Base-by-base conservation (phyloP, 2,329 filamentous ascomycete species). In the Fusarium sp. region DNA sequence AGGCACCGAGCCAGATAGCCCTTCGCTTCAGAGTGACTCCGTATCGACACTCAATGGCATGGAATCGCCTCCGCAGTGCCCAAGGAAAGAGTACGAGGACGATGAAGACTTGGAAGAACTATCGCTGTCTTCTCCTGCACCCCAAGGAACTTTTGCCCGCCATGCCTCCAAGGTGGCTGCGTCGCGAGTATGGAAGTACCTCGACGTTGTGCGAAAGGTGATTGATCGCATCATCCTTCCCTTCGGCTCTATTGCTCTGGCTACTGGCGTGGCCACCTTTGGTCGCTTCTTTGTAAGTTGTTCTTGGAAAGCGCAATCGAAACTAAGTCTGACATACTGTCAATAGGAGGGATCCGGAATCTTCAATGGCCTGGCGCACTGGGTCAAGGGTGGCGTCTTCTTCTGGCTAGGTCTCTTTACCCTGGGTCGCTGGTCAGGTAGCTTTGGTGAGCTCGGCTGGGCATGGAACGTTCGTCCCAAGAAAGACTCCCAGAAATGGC, bases 351-450 rank as follows among this genome's bases (percentile, higher is more conserved):
- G 88, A 8, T 79, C 80, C 24, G 84, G 85, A 5, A 83, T 98
- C 61, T 97, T 95, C 83, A 95, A 90, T 73, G 94, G 95, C 3
- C 85, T 98, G 44, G 95, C 95, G 10, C 95, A 98, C 78, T 97
- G 93, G 83, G 90, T 98, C 79, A 98, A 98, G 79, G 95, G 95
- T 47, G 93, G 93, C 6, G 92, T 98, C 58, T 98, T 98, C 84
- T 94, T 98, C 82, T 96, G 93, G 90, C 93, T 97, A 69, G 95
- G 95, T 11, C 81, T 97, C 22, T 82, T 98, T 65, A 97, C 93
- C 0, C 85, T 98, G 6, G 94, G 94, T 30, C 91, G 95, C 59
- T 98, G 94, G 92, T 89, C 94, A 77, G 95, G 95, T 27, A 92
- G 92, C 78, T 98, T 97, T 78, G 90, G 92, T 62, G 93, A 97